These are phyloP conservation scores for Yamadazyma taylorii DNA, from an alignment of 1,139 yeast genomes.

Conservation along the genomic window DNA sequence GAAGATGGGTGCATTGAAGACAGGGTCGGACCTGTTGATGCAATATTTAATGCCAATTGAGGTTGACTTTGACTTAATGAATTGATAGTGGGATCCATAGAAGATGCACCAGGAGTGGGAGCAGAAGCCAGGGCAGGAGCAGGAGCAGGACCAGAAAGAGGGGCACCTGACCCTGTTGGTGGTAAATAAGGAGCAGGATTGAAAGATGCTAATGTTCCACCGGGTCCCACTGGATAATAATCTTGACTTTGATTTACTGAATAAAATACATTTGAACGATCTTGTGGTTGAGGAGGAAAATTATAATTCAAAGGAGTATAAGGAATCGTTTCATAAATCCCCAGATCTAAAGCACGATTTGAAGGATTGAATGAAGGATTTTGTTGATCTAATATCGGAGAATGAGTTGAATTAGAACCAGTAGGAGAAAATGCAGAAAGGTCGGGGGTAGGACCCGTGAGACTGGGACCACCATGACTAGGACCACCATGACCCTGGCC, in stretches of 20 bases:
- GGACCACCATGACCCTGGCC: too few relatives aligned
- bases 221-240: not conserved
- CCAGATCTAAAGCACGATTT: not conserved
- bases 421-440: constrained; percentile 5
- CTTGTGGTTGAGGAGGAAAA: constrained; percentile 12
- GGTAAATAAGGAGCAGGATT: not conserved
- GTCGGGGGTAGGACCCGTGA: too few relatives aligned
- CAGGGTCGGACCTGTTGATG: not conserved
- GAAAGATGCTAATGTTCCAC: not conserved
- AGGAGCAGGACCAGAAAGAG: too few relatives aligned
- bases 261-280: constrained; percentile 7
- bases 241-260: constrained; percentile 1
- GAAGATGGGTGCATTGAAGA: constrained; percentile 4
- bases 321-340: constrained; percentile 8
- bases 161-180: too few relatives aligned
- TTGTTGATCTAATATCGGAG: constrained; percentile 7
- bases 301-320: constrained; percentile 9
- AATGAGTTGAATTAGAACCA: constrained; percentile 7
- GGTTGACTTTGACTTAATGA: not conserved
- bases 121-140: too few relatives aligned
- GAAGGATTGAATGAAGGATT: not conserved
- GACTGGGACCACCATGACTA: too few relatives aligned
- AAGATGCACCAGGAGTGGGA: not conserved
- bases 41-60: not conserved
- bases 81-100: not conserved